phyloP scores from a whole-genome alignment of 768 basidiomycete genomes.

The Mycena metata region DNA sequence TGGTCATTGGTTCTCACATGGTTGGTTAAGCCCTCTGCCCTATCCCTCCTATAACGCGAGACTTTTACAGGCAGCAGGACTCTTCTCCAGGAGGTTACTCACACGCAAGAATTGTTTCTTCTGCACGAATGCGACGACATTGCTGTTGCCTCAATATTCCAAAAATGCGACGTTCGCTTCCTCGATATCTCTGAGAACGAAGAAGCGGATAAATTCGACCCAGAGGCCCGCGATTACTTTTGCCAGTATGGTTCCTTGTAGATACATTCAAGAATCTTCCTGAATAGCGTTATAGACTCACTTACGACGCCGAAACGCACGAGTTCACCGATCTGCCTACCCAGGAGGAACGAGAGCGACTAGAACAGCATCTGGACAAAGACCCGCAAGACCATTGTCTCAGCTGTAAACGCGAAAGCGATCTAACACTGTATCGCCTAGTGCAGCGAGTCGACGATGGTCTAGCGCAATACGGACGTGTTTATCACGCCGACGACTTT shows the following conservation, averaged over 20 bases:
- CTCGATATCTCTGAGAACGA: slow-evolving; percentile 60
- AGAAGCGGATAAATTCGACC: slow-evolving; percentile 56
- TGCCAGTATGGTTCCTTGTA: slow-evolving; percentile 53
- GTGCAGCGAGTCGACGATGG: slow-evolving; percentile 50
- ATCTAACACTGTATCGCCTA: slow-evolving; percentile 41
- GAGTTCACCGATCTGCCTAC: slow-evolving; percentile 62
- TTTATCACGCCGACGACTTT: slow-evolving; percentile 73
- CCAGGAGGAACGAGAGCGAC: slow-evolving; percentile 45
- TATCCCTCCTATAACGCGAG: not conserved
- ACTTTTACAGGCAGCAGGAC: slow-evolving; percentile 58
- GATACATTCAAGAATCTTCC: not conserved
- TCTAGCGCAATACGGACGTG: slow-evolving; percentile 55
- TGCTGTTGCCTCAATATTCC: slow-evolving; percentile 66
- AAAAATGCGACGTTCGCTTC: slow-evolving; percentile 66
- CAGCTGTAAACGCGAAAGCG: slow-evolving; percentile 58
- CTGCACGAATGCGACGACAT: slow-evolving; percentile 71
- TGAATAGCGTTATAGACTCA: slow-evolving; percentile 52
- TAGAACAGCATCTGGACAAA: slow-evolving; percentile 47
- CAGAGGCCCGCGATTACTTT: slow-evolving; percentile 61
- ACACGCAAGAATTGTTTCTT: slow-evolving; percentile 70
- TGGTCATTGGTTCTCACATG: slow-evolving; percentile 79
- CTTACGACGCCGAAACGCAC: slow-evolving; percentile 63
- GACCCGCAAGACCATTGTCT: slow-evolving; percentile 53
- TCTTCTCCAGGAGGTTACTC: slow-evolving; percentile 73
- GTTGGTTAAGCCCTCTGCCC: slow-evolving; percentile 41